Evolutionary conservation across 2,329 filamentous ascomycete genomes (phyloP).

Genomic region (Hypoxylon sp.): DNA sequence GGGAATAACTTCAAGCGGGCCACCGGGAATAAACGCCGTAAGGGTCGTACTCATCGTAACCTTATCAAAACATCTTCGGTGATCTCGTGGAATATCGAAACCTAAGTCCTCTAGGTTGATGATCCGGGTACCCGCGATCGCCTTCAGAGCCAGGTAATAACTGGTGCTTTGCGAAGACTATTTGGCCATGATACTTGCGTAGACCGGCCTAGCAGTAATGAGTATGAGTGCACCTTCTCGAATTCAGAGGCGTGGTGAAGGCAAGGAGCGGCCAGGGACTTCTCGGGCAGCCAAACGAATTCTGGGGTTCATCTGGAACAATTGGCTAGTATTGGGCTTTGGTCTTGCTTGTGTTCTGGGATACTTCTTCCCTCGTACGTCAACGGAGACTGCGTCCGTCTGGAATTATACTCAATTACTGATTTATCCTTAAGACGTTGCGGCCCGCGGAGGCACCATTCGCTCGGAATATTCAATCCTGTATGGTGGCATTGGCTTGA

Average conservation of each 20-base stretch:
- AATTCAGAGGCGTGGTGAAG: constrained; percentile 1
- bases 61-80: constrained; percentile 13
- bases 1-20: constrained; percentile 23
- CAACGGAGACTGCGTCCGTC: not conserved
- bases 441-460: constrained; percentile 61
- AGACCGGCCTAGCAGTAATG: constrained; percentile 17
- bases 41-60: constrained; percentile 28
- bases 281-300: constrained; percentile 31
- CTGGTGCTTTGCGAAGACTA: constrained; percentile 4
- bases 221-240: constrained; percentile 15
- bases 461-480: constrained; percentile 71
- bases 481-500: constrained; percentile 76
- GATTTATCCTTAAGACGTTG: constrained; percentile 55
- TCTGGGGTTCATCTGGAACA: constrained; percentile 45
- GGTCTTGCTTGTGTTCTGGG: constrained; percentile 50
- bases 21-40: constrained; percentile 24
- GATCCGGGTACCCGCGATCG: not conserved
- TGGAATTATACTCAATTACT: constrained; percentile 23
- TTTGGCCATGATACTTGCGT: constrained; percentile 7
- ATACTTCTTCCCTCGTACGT: constrained; percentile 60
- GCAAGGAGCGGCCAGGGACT: constrained; percentile 12
- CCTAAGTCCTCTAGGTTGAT: constrained; percentile 6
- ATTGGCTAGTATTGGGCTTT: constrained; percentile 51
- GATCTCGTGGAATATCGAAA: constrained; percentile 7
- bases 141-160: not conserved